phyloP scores from a whole-genome alignment of 495 filamentous ascomycete genomes.

The Acidiella bohemica region DNA sequence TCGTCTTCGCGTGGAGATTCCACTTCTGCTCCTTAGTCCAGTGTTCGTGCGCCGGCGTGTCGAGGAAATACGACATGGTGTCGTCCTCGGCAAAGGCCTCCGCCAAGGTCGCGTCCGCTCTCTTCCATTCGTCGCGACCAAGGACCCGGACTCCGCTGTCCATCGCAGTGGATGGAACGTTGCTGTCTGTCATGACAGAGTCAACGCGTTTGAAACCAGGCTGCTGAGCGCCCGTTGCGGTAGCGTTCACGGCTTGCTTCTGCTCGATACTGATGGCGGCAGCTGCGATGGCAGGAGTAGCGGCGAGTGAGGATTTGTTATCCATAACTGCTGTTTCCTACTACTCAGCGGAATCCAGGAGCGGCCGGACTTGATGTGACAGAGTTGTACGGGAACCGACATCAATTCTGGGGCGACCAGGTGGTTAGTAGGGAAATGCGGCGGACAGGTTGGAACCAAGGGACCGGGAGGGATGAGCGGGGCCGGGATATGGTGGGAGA shows the following conservation, averaged over 20 bases:
- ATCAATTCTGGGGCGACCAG: slow-evolving; percentile 8
- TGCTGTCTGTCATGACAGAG: slow-evolving; percentile 6
- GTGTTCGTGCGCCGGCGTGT: slow-evolving; percentile 48
- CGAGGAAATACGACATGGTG: slow-evolving; percentile 50
- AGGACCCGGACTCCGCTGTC: slow-evolving; percentile 41
- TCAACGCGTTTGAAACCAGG: slow-evolving; percentile 1
- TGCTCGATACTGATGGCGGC: slow-evolving; percentile 18
- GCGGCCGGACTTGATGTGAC: slow-evolving; percentile 13
- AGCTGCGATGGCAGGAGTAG: slow-evolving; percentile 1
- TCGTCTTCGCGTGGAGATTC: slow-evolving; percentile 58
- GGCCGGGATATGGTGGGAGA: no score
- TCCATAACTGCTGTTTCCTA: slow-evolving; percentile 27
- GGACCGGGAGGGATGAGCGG: no score
- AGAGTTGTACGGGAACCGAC: slow-evolving; percentile 15
- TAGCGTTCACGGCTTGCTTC: slow-evolving; percentile 15
- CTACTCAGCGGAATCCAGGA: slow-evolving; percentile 18
- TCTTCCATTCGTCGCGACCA: slow-evolving; percentile 46
- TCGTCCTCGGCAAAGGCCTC: slow-evolving; percentile 69
- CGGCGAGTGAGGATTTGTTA: slow-evolving; percentile 20
- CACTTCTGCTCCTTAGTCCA: slow-evolving; percentile 52
- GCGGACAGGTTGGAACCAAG: no score
- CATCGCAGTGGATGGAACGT: slow-evolving; percentile 4
- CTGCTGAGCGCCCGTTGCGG: background rate
- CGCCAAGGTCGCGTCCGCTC: slow-evolving; percentile 53
- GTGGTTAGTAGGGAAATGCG: no score